Conservation (phyloP, 805 yeast genomes). For the Debaryomyces castellii region DNA sequence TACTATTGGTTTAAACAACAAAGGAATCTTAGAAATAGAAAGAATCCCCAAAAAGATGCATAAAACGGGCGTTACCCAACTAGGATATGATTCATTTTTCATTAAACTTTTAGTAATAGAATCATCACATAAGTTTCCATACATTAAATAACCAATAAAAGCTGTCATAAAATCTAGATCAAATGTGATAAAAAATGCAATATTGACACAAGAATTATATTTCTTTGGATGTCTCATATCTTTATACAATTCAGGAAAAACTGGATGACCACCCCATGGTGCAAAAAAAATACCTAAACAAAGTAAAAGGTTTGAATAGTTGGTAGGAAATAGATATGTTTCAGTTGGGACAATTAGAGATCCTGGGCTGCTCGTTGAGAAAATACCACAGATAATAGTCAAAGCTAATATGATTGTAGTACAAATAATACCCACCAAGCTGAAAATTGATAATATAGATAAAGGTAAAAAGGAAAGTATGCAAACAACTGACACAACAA, state of each 20-base stretch:
- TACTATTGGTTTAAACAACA: constrained; percentile 38
- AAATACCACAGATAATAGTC: constrained; percentile 48
- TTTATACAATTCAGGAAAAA: constrained; percentile 68
- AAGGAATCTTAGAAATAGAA: constrained; percentile 42
- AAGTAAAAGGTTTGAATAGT: constrained; percentile 37
- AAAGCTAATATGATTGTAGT: constrained; percentile 50
- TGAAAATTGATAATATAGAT: constrained; percentile 51
- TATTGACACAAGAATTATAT: constrained; percentile 49
- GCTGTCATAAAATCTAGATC: constrained; percentile 63
- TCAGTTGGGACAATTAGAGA: constrained; percentile 51
- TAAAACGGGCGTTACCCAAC: constrained; percentile 40
- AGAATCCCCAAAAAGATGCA: constrained; percentile 36
- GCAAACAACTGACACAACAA: constrained; percentile 39
- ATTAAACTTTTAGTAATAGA: constrained; percentile 78
- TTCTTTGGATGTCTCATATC: constrained; percentile 72
- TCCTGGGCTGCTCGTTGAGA: constrained; percentile 47
- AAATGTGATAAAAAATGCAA: constrained; percentile 60
- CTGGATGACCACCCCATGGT: constrained; percentile 85
- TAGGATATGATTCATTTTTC: constrained; percentile 66
- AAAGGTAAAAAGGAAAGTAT: constrained; percentile 55
- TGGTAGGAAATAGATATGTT: constrained; percentile 33
- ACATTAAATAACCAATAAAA: constrained; percentile 72
- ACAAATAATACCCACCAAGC: constrained; percentile 56
- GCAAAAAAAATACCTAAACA: constrained; percentile 71
- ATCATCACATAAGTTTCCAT: constrained; percentile 65